A percentile compares a stretch with the other conserved stretches of the same genome.
Conservation (phyloP, 2,329 filamentous ascomycete species). For the Sodiomyces alkalinus region DNA sequence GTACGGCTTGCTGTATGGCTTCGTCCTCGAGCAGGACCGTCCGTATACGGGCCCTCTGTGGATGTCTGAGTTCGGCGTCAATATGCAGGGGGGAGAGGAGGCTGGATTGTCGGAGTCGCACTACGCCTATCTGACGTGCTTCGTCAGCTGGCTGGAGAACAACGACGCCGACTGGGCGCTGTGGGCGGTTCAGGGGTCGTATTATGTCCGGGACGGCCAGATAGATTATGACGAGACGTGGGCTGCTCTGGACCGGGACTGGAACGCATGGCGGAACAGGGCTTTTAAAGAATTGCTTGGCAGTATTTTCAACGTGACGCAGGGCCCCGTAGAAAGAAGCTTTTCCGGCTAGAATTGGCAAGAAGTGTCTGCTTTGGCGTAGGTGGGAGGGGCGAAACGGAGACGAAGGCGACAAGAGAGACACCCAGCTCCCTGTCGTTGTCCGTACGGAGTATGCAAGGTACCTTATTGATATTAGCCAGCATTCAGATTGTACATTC, state of each 20-base stretch:
- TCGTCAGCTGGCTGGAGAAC: slow-evolving; percentile 33
- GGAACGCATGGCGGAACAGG: slow-evolving; percentile 22
- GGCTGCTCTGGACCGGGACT: slow-evolving; percentile 30
- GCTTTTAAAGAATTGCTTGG: slow-evolving; percentile 19
- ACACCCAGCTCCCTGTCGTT: too few species aligned
- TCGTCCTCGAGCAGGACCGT: slow-evolving; percentile 31
- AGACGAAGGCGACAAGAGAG: not conserved
- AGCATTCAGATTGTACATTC: too few species aligned
- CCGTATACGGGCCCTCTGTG: slow-evolving; percentile 37
- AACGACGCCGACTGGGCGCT: slow-evolving; percentile 46
- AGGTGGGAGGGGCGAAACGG: not conserved
- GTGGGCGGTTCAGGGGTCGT: slow-evolving; percentile 43
- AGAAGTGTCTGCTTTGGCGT: too few species aligned
- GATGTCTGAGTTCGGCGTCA: slow-evolving; percentile 43
- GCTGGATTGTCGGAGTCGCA: slow-evolving; percentile 28
- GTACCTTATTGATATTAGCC: too few species aligned
- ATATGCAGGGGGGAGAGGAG: slow-evolving; percentile 24
- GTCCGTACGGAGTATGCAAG: too few species aligned
- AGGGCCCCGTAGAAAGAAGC: slow-evolving; percentile 15
- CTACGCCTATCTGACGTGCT: slow-evolving; percentile 32
- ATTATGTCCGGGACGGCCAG: slow-evolving; percentile 36
- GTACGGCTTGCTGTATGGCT: slow-evolving; percentile 33
- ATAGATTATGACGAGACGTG: slow-evolving; percentile 37
- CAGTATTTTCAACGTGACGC: slow-evolving; percentile 22
- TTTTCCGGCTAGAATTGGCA: too few species aligned